phyloP scores from a whole-genome alignment of 179 eudicot genomes.

The Pouteria campechiana region DNA sequence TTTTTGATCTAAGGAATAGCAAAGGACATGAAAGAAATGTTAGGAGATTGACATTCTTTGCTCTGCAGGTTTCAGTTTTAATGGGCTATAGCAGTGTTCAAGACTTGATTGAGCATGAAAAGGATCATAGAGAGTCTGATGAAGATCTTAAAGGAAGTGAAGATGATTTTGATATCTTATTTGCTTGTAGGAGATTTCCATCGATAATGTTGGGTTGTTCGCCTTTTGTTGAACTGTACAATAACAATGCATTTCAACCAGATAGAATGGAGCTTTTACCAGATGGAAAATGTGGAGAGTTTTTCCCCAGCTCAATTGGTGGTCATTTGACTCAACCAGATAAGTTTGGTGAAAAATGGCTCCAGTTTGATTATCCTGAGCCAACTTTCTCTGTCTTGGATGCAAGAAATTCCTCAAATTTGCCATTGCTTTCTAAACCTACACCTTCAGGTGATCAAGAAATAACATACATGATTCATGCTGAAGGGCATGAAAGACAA shows the following conservation, averaged over 20 bases:
- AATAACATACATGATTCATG: no score
- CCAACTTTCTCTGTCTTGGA: constrained; percentile 15
- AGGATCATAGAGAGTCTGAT: constrained; percentile 12
- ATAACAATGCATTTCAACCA: constrained; percentile 29
- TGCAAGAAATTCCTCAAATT: constrained; percentile 20
- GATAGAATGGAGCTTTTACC: constrained; percentile 18
- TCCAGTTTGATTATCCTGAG: constrained; percentile 6
- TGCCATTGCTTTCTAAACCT: constrained; percentile 12
- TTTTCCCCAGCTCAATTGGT: constrained; percentile 26
- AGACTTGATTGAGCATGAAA: constrained; percentile 31
- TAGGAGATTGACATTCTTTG: no score
- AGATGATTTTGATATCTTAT: constrained; percentile 33
- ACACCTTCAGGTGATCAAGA: constrained; percentile 5
- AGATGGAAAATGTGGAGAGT: constrained; percentile 24
- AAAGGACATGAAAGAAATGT: no score
- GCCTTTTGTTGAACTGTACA: constrained; percentile 52
- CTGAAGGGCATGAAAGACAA: no score
- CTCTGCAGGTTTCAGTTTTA: constrained; percentile 54
- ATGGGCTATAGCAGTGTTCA: constrained; percentile 42
- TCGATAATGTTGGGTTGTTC: constrained; percentile 63
- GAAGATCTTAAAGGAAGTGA: constrained; percentile 15
- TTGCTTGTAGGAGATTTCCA: constrained; percentile 53
- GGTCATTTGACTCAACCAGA: constrained; percentile 33
- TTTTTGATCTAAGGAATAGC: no score
- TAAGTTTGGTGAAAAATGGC: constrained; percentile 23